A percentile compares a stretch with the other conserved stretches of the same genome.
phyloP scores from a whole-genome alignment of 805 yeast genomes.

The Sugiyamaella marilandica region DNA sequence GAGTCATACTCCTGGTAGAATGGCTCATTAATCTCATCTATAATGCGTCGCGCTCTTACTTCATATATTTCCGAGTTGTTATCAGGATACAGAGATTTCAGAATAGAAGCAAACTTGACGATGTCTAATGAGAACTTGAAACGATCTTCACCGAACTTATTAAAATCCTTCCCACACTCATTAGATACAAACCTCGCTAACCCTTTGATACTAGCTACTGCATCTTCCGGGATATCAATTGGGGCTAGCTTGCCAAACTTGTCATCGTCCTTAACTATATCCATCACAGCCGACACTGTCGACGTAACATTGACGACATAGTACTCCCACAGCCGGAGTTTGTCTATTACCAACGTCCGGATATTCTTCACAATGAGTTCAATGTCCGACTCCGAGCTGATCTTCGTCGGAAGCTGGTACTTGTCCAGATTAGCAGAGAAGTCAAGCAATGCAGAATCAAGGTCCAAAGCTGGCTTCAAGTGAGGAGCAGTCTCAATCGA shows the following conservation, averaged over 20 bases:
- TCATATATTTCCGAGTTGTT: slow-evolving; percentile 27
- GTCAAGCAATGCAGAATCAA: slow-evolving; percentile 63
- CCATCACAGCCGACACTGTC: slow-evolving; percentile 34
- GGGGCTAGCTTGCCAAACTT: slow-evolving; percentile 37
- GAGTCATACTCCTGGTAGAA: slow-evolving; percentile 70
- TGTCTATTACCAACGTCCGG: slow-evolving; percentile 59
- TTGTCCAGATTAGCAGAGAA: slow-evolving; percentile 54
- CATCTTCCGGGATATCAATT: slow-evolving; percentile 32
- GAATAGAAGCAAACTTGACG: slow-evolving; percentile 47
- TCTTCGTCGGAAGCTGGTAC: slow-evolving; percentile 51
- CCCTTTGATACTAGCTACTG: slow-evolving; percentile 33
- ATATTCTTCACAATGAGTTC: slow-evolving; percentile 61
- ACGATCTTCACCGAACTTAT: slow-evolving; percentile 47
- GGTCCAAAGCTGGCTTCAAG: slow-evolving; percentile 73
- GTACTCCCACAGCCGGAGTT: slow-evolving; percentile 78
- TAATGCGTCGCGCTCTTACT: slow-evolving; percentile 42
- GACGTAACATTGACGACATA: slow-evolving; percentile 61
- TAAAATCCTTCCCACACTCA: slow-evolving; percentile 37
- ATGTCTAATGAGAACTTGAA: slow-evolving; percentile 52
- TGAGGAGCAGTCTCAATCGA: slow-evolving; percentile 86
- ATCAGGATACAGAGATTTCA: slow-evolving; percentile 30
- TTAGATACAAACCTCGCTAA: slow-evolving; percentile 44
- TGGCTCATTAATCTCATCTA: slow-evolving; percentile 75
- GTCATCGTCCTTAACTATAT: slow-evolving; percentile 12
- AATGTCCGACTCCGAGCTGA: slow-evolving; percentile 52